These are phyloP conservation scores for Fagopyrum homotropicum DNA, from an alignment of 148 eudicot species.

Conservation along the genomic window DNA sequence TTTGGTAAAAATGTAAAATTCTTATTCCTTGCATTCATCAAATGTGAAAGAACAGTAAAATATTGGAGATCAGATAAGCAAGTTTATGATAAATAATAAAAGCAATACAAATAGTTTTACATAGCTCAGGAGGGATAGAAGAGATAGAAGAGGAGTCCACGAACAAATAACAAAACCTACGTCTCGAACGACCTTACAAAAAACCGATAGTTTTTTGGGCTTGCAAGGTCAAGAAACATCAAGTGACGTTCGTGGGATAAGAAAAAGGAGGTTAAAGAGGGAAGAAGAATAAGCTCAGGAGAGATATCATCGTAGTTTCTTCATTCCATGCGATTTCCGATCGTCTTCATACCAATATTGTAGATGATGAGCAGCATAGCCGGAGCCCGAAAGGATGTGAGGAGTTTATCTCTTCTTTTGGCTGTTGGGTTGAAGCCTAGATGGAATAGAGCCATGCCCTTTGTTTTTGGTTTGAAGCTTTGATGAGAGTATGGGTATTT, in stretches of 20 bases:
- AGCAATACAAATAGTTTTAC: not conserved
- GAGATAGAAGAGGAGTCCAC: conserved; percentile 7
- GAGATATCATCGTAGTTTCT: conserved; percentile 42
- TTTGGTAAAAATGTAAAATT: too few relatives aligned
- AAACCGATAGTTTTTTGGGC: conserved; percentile 18
- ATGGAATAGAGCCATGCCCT: conserved; percentile 17
- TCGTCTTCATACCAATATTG: not conserved
- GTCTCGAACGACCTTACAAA: not conserved
- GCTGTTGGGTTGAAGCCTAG: conserved; percentile 23
- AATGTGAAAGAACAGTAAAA: too few relatives aligned
- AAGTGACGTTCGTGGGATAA: conserved; percentile 21
- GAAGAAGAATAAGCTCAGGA: conserved; percentile 63
- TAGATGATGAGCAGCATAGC: not conserved
- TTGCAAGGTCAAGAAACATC: conserved; percentile 89
- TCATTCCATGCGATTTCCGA: conserved; percentile 19
- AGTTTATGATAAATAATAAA: not conserved
- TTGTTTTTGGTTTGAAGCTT: not conserved
- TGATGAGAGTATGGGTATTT: not conserved
- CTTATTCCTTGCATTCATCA: too few relatives aligned
- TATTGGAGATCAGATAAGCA: not conserved
- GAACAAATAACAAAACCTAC: not conserved
- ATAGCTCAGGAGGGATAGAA: conserved; percentile 42
- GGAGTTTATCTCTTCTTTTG: conserved; percentile 14
- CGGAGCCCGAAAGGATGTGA: not conserved
- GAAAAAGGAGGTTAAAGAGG: not conserved